These are phyloP conservation scores for Melocanna baccifera DNA, from an alignment of 176 grass and related monocot genomes.

Conservation along the genomic window DNA sequence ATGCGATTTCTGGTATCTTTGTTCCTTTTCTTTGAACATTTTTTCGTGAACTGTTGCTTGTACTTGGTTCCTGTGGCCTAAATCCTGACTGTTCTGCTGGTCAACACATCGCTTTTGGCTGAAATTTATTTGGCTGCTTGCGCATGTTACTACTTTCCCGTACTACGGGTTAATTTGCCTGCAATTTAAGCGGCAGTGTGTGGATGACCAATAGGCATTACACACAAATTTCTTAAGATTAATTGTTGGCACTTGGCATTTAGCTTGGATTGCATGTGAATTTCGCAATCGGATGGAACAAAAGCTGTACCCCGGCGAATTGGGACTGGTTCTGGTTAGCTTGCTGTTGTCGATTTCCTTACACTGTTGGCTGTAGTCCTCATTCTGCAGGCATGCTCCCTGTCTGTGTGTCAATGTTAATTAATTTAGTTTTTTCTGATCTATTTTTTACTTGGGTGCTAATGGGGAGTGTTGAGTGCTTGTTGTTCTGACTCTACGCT, in stretches of 20 bases:
- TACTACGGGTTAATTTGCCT: background rate
- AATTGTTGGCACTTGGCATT: background rate
- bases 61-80: background rate
- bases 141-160: background rate
- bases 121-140: background rate
- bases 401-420: background rate
- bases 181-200: background rate
- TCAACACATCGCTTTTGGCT: background rate
- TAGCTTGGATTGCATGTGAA: background rate
- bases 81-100: background rate
- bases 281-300: conserved; percentile 5
- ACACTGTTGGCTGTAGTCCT: conserved; percentile 23
- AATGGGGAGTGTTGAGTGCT: no score
- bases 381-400: background rate
- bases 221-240: background rate
- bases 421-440: no score
- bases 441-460: no score
- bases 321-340: background rate
- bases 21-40: background rate
- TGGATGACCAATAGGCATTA: background rate
- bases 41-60: background rate
- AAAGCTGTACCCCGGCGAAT: background rate
- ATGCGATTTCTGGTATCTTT: conserved; percentile 2
- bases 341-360: background rate
- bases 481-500: no score